A percentile compares a stretch with the other conserved stretches of the same genome.
phyloP scores from a whole-genome alignment of 2,329 filamentous ascomycete species.

The Venturia effusa region DNA sequence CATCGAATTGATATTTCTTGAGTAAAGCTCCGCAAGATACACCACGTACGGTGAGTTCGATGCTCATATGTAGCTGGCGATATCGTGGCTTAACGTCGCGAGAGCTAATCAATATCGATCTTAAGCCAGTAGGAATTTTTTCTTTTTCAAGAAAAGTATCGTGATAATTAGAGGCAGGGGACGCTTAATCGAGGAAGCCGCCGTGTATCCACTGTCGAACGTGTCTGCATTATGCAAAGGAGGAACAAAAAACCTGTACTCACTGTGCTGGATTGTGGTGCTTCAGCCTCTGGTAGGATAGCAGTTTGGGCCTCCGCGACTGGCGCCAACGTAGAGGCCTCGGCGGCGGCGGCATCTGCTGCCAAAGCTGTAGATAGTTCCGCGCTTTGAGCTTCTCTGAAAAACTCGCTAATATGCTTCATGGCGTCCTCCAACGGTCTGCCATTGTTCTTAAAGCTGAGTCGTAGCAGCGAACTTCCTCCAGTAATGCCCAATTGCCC shows the following conservation, averaged over 20 bases:
- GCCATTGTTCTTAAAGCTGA: constrained; percentile 67
- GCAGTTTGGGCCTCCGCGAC: constrained; percentile 2
- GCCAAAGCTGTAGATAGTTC: constrained; percentile 16
- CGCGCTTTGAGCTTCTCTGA: constrained; percentile 36
- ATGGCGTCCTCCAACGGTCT: constrained; percentile 78
- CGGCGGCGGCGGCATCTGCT: not conserved
- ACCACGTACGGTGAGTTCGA: too few relatives aligned
- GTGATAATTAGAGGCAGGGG: too few relatives aligned
- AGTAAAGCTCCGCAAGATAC: too few relatives aligned
- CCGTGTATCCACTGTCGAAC: too few relatives aligned
- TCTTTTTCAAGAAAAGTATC: too few relatives aligned
- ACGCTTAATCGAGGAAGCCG: too few relatives aligned
- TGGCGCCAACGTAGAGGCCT: not conserved
- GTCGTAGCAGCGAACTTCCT: constrained; percentile 66
- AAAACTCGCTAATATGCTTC: constrained; percentile 66
- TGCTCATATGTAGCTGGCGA: too few relatives aligned
- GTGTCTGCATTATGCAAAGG: not conserved
- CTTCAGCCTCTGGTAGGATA: not conserved
- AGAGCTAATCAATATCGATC: too few relatives aligned
- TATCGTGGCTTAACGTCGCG: too few relatives aligned
- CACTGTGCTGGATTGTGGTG: not conserved
- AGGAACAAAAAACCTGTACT: not conserved
- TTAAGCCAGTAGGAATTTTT: too few relatives aligned
- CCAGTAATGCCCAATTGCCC: constrained; percentile 78
- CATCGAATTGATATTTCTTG: too few relatives aligned